Percentiles rank a stretch among this genome's conserved stretches.
phyloP scores from a whole-genome alignment of 192 early-diverging fungal species.

The Coemansia sp. region DNA sequence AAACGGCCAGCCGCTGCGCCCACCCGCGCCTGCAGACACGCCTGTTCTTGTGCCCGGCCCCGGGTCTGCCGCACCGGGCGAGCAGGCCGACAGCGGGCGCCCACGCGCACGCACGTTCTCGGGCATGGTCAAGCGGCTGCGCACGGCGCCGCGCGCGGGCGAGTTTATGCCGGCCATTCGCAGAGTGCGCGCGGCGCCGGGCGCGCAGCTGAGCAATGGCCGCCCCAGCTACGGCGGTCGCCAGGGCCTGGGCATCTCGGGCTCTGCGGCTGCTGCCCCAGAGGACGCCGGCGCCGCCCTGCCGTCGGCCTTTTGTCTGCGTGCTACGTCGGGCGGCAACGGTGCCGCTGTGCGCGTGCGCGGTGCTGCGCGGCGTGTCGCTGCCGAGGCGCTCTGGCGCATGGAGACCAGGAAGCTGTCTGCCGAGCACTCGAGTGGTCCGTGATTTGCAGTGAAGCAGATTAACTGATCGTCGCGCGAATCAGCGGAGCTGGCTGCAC shows the following conservation, averaged over 20 bases:
- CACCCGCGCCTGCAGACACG: background rate
- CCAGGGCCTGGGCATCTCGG: background rate
- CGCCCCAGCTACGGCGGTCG: constrained; percentile 4
- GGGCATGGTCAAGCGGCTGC: constrained; percentile 33
- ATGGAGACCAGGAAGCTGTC: background rate
- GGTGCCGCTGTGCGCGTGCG: too few species aligned
- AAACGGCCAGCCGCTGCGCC: too few species aligned
- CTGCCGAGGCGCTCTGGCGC: background rate
- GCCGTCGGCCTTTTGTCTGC: background rate
- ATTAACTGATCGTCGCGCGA: too few species aligned
- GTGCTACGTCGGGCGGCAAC: constrained; percentile 1
- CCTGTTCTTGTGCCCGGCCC: background rate
- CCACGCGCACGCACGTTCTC: constrained; percentile 32
- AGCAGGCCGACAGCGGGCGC: background rate
- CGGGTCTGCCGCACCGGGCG: background rate
- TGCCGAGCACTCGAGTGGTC: too few species aligned
- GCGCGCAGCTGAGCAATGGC: too few species aligned
- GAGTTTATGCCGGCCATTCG: constrained; percentile 3
- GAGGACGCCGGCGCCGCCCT: constrained; percentile 12
- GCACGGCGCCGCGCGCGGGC: constrained; percentile 7
- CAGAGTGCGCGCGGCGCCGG: background rate
- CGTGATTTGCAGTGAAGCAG: too few species aligned
- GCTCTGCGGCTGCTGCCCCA: background rate
- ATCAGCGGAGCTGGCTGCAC: too few species aligned
- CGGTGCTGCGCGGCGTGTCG: too few species aligned